Conservation (phyloP, 2,329 filamentous ascomycete genomes). For the Penicillium decumbens region DNA sequence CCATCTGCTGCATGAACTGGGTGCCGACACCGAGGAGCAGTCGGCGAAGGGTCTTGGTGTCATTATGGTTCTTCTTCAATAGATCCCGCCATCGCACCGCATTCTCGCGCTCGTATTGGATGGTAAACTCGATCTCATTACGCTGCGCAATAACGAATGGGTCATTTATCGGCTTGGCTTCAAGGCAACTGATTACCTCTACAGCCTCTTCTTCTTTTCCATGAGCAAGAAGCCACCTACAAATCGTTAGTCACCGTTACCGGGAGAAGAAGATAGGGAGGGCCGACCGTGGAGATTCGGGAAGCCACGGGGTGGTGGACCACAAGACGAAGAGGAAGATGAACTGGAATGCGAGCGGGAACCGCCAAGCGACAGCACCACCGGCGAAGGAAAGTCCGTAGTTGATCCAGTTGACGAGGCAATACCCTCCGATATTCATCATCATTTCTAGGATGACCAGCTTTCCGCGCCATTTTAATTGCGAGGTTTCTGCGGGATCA, state of each 20-base stretch:
- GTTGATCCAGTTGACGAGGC: slow-evolving; percentile 50
- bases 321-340: slow-evolving; percentile 48
- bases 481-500: slow-evolving; percentile 41
- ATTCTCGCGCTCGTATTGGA: slow-evolving; percentile 49
- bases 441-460: slow-evolving; percentile 49
- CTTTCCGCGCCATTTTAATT: slow-evolving; percentile 43
- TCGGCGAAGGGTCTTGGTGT: slow-evolving; percentile 18
- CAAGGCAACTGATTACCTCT: slow-evolving; percentile 43
- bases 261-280: too few relatives aligned
- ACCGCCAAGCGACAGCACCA: slow-evolving; percentile 43
- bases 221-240: slow-evolving; percentile 43
- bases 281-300: slow-evolving; percentile 21
- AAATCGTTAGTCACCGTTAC: not conserved
- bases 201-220: slow-evolving; percentile 46
- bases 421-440: slow-evolving; percentile 50
- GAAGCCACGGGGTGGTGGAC: slow-evolving; percentile 39
- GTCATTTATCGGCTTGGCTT: slow-evolving; percentile 43
- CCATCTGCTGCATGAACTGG: slow-evolving; percentile 19
- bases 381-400: slow-evolving; percentile 48
- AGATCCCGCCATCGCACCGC: slow-evolving; percentile 50
- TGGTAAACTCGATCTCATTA: slow-evolving; percentile 47
- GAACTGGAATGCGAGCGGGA: slow-evolving; percentile 49
- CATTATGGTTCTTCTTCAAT: slow-evolving; percentile 24
- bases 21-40: slow-evolving; percentile 13
- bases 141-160: slow-evolving; percentile 44